Evolutionary conservation across 2,329 filamentous ascomycete species (phyloP), one percentile per base, ranked within the genome.

Genomic region (Monosporascus sp.): DNA sequence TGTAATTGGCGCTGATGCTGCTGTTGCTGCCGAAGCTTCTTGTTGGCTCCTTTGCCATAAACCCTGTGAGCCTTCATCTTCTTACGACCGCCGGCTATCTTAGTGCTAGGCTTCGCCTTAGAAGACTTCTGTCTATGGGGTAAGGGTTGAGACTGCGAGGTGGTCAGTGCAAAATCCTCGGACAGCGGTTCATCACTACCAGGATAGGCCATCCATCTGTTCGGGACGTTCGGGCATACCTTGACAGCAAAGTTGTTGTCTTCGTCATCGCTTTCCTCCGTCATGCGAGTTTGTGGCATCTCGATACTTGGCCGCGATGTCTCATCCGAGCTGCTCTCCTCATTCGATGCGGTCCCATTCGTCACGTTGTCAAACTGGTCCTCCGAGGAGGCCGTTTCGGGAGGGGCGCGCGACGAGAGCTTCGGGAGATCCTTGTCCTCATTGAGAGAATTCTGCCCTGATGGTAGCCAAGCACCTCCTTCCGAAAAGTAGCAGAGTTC

Each of bases 401-500:
- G 72, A 63, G 74, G 75, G 40, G 72, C 65, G 28, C 80, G 74
- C 40, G 78, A 72, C 35, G 70, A 72, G 44, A 79, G 71, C 49
- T 74, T 79, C 1, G 84, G 81, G 50, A 84, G 84, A 1, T 75
- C 66, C 57, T 80, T 82, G 28, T 77, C 77, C 18, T 85, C 79
- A 17, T 85, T 79, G 2, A 88, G 71, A 2, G 72, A 73, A 22
- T 81, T 81, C 81, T 86, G 92, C 1, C 88, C 89, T 3, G 83
- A 86, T 0, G 89, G 87, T 11, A 95, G 75, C 20, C 78, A 70
- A 24, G 85, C 80, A 22, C 79, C 78, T 1, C 72, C 70, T 51
- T 80, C 79, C 22, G 73, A 69, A 56, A 87, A 84, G 63, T 88
- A 88, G 65, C 85, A 84, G 59, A 96, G 72, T 15, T 88, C 83